These are phyloP conservation scores for Candida khao-thaluensis DNA, from an alignment of 805 yeast genomes.

Conservation along the genomic window DNA sequence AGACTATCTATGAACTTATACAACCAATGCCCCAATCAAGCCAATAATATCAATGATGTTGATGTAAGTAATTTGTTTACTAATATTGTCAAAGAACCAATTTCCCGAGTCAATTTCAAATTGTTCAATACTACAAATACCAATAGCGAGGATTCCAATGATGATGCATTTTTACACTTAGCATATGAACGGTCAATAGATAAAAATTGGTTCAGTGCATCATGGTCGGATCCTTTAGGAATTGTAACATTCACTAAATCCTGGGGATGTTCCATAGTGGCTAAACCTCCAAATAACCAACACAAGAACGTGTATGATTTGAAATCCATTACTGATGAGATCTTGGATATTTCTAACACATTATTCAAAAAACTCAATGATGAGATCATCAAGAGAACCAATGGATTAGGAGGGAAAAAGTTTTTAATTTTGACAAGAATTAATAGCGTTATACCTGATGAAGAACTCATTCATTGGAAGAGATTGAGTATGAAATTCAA, in stretches of 20 bases:
- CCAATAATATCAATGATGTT: constrained; percentile 3
- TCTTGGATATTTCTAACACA: constrained; percentile 58
- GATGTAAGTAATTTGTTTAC: constrained; percentile 22
- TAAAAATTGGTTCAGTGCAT: constrained; percentile 78
- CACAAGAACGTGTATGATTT: constrained; percentile 24
- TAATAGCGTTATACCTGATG: constrained; percentile 76
- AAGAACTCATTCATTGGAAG: constrained; percentile 78
- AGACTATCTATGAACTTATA: constrained; percentile 55
- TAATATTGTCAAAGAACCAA: constrained; percentile 38
- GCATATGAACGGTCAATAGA: constrained; percentile 83
- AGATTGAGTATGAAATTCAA: constrained; percentile 59
- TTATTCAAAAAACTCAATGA: constrained; percentile 39
- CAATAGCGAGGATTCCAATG: constrained; percentile 31
- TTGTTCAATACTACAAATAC: constrained; percentile 23
- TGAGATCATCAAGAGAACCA: constrained; percentile 29
- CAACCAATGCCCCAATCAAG: constrained; percentile 49
- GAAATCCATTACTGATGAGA: constrained; percentile 59
- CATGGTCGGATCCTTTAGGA: constrained; percentile 89
- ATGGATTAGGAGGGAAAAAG: constrained; percentile 49
- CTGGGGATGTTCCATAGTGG: constrained; percentile 40
- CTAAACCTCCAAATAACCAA: constrained; percentile 7
- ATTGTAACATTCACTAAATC: constrained; percentile 57
- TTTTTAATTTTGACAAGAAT: constrained; percentile 68
- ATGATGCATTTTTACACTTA: constrained; percentile 78
- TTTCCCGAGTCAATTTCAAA: constrained; percentile 35